Base-by-base conservation (phyloP, 371 early-diverging fungal species). In the Furculomyces boomerangus region DNA sequence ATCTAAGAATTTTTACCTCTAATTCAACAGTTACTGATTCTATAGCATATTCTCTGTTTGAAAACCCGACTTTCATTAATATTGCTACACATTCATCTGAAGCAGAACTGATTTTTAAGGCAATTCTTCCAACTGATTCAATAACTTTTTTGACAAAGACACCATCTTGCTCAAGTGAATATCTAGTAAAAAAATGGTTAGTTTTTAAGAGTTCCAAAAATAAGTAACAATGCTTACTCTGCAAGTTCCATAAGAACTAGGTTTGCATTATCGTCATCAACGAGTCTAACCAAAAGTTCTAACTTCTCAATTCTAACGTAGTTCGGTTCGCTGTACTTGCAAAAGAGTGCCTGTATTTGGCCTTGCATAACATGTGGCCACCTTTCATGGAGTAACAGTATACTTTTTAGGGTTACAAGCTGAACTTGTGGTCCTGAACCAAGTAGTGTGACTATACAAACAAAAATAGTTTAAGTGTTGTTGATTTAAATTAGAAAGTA, bases 281-380 rank as follows among this genome's bases (percentile, higher is more conserved):
- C 79, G 25, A 96, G 75, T 59, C 84, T 77, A 67, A 95, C 81
- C 54, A 98, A 85, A 49, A 94, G 86, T 65, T 93, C 93, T 20
- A 98, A 78, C 63, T 98, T 98, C 54, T 88, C 94, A 46, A 90
- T 74, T 64, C 96, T 98, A 50, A 98, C 95, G 63, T 94, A 96
- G 58, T 86, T 87, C 22, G 98, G 97, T 68, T 98, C 98, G 65
- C 96, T 91, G 74, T 92, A 98, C 71, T 94, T 96, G 71, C 92
- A 93, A 63, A 96, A 98, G 70, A 98, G 96, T 22, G 92, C 88
- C 29, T 88, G 80, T 58, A 93, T 84, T 65, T 95, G 94, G 57
- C 85, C 81, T 25, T 75, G 78, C 46, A 96, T 69, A 13, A 93
- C 77, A 29, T 88, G 88, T 3, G 93, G 89, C 49, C 87, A 77